These are phyloP conservation scores for Heimioporus retisporus DNA, from an alignment of 1,284 basidiomycete species.

Conservation along the genomic window DNA sequence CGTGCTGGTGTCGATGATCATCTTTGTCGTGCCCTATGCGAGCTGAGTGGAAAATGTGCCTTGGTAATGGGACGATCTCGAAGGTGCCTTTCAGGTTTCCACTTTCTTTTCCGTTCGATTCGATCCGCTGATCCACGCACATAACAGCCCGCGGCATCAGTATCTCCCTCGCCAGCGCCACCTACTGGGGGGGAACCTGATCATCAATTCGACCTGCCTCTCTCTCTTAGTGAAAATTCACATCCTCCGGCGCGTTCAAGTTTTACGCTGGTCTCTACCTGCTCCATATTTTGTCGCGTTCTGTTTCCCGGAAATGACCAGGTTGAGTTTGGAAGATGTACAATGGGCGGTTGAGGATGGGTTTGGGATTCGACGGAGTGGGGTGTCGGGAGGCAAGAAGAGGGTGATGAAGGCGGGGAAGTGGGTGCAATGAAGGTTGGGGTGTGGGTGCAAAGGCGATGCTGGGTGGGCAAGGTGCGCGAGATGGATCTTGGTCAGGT, in stretches of 20 bases:
- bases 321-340: no score
- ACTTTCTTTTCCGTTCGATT: no score
- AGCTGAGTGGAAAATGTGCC: conserved; percentile 83
- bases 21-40: conserved; percentile 88
- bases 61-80: conserved; percentile 90
- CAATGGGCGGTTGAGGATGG: conserved; percentile 65
- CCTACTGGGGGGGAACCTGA: conserved; percentile 86
- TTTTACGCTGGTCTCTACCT: conserved; percentile 84
- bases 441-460: background rate
- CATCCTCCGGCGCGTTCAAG: conserved; percentile 83
- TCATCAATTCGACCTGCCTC: conserved; percentile 85
- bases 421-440: background rate
- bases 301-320: conserved; percentile 87
- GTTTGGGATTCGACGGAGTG: conserved; percentile 68
- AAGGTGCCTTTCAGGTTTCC: conserved; percentile 53
- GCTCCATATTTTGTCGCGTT: conserved; percentile 70
- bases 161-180: conserved; percentile 82
- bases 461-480: background rate
- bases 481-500: no score
- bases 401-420: conserved; percentile 17
- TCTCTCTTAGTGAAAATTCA: conserved; percentile 80
- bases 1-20: conserved; percentile 83
- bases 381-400: conserved; percentile 38
- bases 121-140: no score
- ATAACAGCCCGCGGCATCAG: conserved; percentile 78